Percentiles rank a stretch among this genome's conserved stretches.
phyloP scores from a whole-genome alignment of 768 basidiomycete species.

The Suillus placidus region DNA sequence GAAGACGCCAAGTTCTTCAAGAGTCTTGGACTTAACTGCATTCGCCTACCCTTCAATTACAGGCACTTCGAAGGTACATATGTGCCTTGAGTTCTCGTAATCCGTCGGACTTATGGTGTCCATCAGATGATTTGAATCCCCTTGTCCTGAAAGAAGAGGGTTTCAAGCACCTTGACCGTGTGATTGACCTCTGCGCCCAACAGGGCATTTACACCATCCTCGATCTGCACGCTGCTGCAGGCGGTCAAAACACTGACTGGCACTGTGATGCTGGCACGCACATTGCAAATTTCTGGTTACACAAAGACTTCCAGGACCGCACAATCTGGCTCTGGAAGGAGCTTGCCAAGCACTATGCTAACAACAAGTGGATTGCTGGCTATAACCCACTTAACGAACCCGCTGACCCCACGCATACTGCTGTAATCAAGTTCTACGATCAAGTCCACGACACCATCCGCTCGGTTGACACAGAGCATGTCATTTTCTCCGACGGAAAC shows the following conservation, averaged over 20 bases:
- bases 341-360: conserved; percentile 74
- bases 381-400: conserved; percentile 87
- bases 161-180: conserved; percentile 84
- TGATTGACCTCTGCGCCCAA: conserved; percentile 71
- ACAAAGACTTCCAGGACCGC: conserved; percentile 86
- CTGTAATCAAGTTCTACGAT: conserved; percentile 69
- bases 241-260: conserved; percentile 81
- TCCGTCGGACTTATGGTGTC: conserved; percentile 12
- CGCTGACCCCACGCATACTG: conserved; percentile 67
- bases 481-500: conserved; percentile 83
- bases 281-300: conserved; percentile 76
- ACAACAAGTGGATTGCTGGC: conserved; percentile 82
- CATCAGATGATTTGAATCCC: conserved; percentile 72
- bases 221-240: conserved; percentile 78
- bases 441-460: conserved; percentile 72
- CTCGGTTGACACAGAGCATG: conserved; percentile 66
- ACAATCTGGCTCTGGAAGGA: conserved; percentile 76
- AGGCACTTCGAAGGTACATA: conserved; percentile 59
- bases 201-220: conserved; percentile 80
- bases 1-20: conserved; percentile 78
- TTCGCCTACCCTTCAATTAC: conserved; percentile 77
- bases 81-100: not conserved
- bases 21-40: conserved; percentile 77
- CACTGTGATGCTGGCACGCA: conserved; percentile 74
- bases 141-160: conserved; percentile 72